These are phyloP conservation scores for Pyrenula massariospora DNA, from an alignment of 495 filamentous ascomycete genomes.

Conservation along the genomic window DNA sequence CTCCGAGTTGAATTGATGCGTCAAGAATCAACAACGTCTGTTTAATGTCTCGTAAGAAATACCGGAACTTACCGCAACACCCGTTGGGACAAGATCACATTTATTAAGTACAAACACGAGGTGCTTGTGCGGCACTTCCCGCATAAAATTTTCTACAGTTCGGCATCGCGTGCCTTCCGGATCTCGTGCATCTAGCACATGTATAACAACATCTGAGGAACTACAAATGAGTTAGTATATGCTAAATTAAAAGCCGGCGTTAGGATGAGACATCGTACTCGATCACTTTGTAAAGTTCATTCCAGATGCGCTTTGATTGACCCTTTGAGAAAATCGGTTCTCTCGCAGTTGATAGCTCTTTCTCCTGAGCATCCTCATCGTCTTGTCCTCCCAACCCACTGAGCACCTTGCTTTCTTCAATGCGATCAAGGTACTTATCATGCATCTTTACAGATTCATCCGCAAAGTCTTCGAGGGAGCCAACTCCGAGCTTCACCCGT, in stretches of 20 bases:
- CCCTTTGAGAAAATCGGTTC: slow-evolving; percentile 93
- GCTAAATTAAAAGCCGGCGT: too few species aligned
- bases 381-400: slow-evolving; percentile 49
- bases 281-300: slow-evolving; percentile 96
- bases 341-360: slow-evolving; percentile 52
- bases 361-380: slow-evolving; percentile 36
- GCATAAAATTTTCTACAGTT: slow-evolving; percentile 85
- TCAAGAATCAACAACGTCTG: slow-evolving; percentile 7
- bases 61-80: slow-evolving; percentile 72
- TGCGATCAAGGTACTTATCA: slow-evolving; percentile 63
- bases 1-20: slow-evolving; percentile 8
- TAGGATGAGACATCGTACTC: too few species aligned
- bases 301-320: slow-evolving; percentile 92
- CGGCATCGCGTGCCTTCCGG: slow-evolving; percentile 81
- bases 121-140: slow-evolving; percentile 93
- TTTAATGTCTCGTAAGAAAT: slow-evolving; percentile 3
- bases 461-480: slow-evolving; percentile 69
- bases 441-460: slow-evolving; percentile 66
- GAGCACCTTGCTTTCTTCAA: slow-evolving; percentile 59
- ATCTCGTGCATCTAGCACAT: slow-evolving; percentile 89
- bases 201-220: slow-evolving; percentile 90
- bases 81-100: slow-evolving; percentile 87
- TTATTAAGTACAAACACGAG: slow-evolving; percentile 90
- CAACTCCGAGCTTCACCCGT: slow-evolving; percentile 74
- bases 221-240: too few species aligned